Percentiles rank a stretch among this genome's conserved stretches.
Evolutionary conservation across 1,284 basidiomycete genomes (phyloP).

Genomic region (Vanrija humicola): DNA sequence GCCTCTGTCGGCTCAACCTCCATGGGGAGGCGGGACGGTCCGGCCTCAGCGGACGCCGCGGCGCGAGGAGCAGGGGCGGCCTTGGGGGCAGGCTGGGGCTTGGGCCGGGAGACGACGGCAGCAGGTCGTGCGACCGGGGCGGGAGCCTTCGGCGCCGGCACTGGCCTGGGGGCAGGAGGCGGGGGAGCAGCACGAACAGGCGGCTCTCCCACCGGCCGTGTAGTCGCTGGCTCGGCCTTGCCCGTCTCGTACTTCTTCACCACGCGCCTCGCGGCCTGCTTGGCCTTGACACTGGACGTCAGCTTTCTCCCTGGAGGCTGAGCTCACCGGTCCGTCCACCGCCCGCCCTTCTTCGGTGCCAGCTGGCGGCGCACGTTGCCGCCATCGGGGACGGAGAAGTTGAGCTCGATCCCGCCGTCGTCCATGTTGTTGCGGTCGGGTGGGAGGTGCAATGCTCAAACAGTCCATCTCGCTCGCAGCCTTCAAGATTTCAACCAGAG

Average conservation of each 20-base stretch:
- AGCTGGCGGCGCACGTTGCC: constrained; percentile 17
- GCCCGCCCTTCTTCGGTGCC: constrained; percentile 60
- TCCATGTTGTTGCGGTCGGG: constrained; percentile 26
- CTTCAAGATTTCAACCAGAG: not conserved
- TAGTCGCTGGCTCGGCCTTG: not conserved
- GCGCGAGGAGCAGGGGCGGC: not conserved
- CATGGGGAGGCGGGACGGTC: constrained; percentile 17
- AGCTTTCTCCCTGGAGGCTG: not conserved
- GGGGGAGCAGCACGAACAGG: not conserved
- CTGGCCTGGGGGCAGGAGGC: not conserved
- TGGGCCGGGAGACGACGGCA: not conserved
- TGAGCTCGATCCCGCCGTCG: constrained; percentile 48
- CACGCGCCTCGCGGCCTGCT: constrained; percentile 30
- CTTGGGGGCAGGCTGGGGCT: constrained; percentile 3
- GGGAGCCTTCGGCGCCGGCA: constrained; percentile 8
- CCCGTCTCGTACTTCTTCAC: constrained; percentile 14
- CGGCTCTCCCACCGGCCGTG: not conserved
- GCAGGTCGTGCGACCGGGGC: not conserved
- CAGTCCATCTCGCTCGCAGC: not conserved
- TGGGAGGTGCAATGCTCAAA: not conserved
- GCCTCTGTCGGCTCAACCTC: not conserved
- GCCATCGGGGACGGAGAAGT: constrained; percentile 36
- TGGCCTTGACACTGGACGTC: constrained; percentile 39
- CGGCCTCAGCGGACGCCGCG: constrained; percentile 13
- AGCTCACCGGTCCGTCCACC: constrained; percentile 77